Conservation (phyloP, 2,329 filamentous ascomycete genomes). For the Ceratocystis alfenasii region DNA sequence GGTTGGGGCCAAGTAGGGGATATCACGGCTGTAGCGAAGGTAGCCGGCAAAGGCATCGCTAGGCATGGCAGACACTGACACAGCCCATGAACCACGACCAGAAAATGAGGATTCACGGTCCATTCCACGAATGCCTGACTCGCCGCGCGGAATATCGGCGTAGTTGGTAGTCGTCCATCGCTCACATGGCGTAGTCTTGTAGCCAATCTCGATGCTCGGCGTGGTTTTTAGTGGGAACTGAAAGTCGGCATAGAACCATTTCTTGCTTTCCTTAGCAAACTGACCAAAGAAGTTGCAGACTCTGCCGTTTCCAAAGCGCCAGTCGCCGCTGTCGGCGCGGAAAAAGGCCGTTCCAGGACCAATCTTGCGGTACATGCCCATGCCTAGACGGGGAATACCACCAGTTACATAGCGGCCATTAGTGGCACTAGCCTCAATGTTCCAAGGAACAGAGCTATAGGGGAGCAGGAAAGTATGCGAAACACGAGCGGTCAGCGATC, state of each 20-base stretch:
- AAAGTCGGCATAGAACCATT: conserved; percentile 27
- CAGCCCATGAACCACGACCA: conserved; percentile 31
- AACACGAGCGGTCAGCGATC: conserved; percentile 31
- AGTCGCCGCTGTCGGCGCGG: conserved; percentile 35
- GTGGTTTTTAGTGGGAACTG: conserved; percentile 26
- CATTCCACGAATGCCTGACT: conserved; percentile 31
- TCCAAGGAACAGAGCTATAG: conserved; percentile 27
- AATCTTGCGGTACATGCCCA: conserved; percentile 30
- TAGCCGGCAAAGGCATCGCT: conserved; percentile 29
- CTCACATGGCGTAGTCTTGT: conserved; percentile 29
- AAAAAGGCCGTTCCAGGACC: conserved; percentile 31
- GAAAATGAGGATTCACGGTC: conserved; percentile 29
- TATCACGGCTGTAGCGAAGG: conserved; percentile 31
- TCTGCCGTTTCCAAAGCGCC: conserved; percentile 27
- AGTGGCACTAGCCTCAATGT: conserved; percentile 31
- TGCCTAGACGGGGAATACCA: conserved; percentile 27
- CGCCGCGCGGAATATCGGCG: conserved; percentile 28
- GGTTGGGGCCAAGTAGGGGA: conserved; percentile 27
- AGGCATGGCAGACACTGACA: conserved; percentile 29
- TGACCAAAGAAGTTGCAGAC: conserved; percentile 29
- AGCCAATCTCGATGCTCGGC: conserved; percentile 35
- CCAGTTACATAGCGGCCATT: conserved; percentile 23
- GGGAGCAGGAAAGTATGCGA: conserved; percentile 29
- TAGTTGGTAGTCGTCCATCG: conserved; percentile 28
- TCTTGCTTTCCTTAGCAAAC: conserved; percentile 28